phyloP scores from a whole-genome alignment of 2,329 filamentous ascomycete species.

The Aplosporella prunicola region DNA sequence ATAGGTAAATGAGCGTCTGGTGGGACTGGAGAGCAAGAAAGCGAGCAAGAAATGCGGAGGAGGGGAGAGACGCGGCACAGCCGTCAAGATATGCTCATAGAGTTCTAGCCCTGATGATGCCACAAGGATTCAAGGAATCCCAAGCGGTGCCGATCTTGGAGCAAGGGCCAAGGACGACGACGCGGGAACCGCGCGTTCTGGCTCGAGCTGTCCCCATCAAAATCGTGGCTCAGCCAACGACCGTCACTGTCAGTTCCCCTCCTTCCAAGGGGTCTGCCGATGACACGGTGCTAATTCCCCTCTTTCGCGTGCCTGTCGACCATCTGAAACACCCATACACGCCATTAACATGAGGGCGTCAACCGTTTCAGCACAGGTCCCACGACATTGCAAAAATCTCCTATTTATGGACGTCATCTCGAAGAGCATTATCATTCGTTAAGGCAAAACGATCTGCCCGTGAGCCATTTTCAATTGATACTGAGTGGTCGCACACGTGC shows the following conservation, averaged over 20 bases:
- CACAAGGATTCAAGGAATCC: slow-evolving; percentile 6
- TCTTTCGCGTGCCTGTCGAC: slow-evolving; percentile 8
- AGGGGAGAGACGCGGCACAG: no score
- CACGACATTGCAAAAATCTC: no score
- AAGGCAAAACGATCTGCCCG: slow-evolving; percentile 4
- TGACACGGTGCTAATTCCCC: no score
- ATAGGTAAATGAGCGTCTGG: slow-evolving; percentile 6
- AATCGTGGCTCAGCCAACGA: slow-evolving; percentile 7
- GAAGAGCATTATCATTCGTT: slow-evolving; percentile 5
- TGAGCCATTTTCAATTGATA: slow-evolving; percentile 3
- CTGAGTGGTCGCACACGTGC: slow-evolving; percentile 4
- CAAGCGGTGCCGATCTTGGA: slow-evolving; percentile 3
- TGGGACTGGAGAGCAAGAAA: slow-evolving; percentile 2
- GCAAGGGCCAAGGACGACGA: slow-evolving; percentile 4
- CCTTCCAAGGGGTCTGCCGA: no score
- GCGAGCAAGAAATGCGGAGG: slow-evolving; percentile 3
- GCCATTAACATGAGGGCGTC: slow-evolving; percentile 1
- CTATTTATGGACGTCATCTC: slow-evolving; percentile 11
- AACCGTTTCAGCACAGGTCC: background rate
- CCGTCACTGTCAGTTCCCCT: slow-evolving; percentile 1
- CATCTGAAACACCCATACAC: slow-evolving; percentile 7
- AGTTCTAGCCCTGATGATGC: slow-evolving; percentile 8
- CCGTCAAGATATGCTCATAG: slow-evolving; percentile 4
- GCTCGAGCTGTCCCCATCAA: slow-evolving; percentile 8
- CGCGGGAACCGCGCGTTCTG: slow-evolving; percentile 9